phyloP scores from a whole-genome alignment of 1,139 yeast species.

The Sugiyamaella xylanicola region DNA sequence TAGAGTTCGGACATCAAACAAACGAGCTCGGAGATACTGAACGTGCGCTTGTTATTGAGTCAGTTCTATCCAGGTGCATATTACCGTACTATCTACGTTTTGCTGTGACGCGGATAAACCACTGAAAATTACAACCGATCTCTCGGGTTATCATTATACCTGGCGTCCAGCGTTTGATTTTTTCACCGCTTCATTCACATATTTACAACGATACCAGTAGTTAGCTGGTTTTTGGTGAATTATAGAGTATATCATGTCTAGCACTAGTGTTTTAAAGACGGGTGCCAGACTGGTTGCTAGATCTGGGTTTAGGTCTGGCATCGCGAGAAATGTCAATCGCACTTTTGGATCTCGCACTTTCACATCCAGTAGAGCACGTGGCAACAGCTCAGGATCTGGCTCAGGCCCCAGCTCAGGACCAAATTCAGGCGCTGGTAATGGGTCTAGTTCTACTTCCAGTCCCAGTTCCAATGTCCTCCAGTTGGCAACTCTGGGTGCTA shows the following conservation, averaged over 20 bases:
- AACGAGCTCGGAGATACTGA: background rate
- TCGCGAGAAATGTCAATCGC: background rate
- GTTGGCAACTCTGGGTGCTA: slow-evolving; percentile 1
- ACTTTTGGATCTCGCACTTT: background rate
- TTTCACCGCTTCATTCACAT: background rate
- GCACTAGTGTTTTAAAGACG: slow-evolving; percentile 2
- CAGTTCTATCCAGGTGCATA: background rate
- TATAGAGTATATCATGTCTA: background rate
- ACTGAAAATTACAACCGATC: background rate
- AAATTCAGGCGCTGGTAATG: background rate
- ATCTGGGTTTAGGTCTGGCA: slow-evolving; percentile 2
- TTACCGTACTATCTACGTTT: background rate
- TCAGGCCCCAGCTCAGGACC: too few relatives aligned
- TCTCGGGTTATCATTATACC: background rate
- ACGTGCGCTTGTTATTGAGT: background rate
- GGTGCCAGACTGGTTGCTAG: background rate
- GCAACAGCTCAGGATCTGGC: background rate
- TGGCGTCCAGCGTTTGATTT: background rate
- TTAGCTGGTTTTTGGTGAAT: background rate
- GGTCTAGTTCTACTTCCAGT: background rate
- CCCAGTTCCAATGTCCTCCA: slow-evolving; percentile 6
- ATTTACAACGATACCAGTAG: too few relatives aligned
- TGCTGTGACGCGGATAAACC: background rate
- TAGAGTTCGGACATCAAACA: background rate
- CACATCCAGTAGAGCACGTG: background rate